Base-by-base conservation (phyloP, 192 early-diverging fungal genomes). In the Allomyces arbusculus region DNA sequence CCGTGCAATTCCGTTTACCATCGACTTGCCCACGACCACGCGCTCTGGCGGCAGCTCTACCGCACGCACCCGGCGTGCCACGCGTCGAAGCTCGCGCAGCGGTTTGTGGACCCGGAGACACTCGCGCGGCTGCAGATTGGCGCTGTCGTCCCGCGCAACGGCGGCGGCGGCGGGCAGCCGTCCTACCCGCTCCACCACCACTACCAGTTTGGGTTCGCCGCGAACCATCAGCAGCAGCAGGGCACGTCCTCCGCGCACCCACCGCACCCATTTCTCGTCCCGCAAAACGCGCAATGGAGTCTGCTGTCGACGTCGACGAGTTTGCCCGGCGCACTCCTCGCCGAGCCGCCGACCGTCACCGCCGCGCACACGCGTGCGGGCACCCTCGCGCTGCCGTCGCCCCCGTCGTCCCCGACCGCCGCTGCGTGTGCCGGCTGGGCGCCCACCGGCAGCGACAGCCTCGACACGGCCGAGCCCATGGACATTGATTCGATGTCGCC, bases 21-120 rank as follows among this genome's bases (percentile, higher is more conserved):
- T 63, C 74, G 75, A 64, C 76, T 88, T 24, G 69, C 86, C 1
- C 64, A 67, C 23, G 89, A 90, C 69, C 89, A 88, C 72, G 78
- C 76, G 64, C 73, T 90, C 44, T 93, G 91, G 91, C 72, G 82
- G 62, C 72, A 73, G 50, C 74, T 86, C 63, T 89, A 76, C 65
- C 61, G 80, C 23, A 67, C 76, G 69, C 78, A 79, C 25, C 66
- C 75, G n/a, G 74, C 74, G 61, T 85, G 83, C 82, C 71, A 73
- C 69, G 63, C 76, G 64, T 24, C 65, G 70, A 58, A 76, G 67
- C 69, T 76, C 69, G 45, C 76, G 11, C 71, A 74, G 24, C 73
- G 70, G 70, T 76, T 74, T 63, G 44, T 75, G 14, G 63, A 28
- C 0, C 66, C 65, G 62, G 62, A 62, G 20, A 63, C 69, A 45